Conservation (phyloP, 2,329 filamentous ascomycete species). For the Chaetomiaceae sp. region DNA sequence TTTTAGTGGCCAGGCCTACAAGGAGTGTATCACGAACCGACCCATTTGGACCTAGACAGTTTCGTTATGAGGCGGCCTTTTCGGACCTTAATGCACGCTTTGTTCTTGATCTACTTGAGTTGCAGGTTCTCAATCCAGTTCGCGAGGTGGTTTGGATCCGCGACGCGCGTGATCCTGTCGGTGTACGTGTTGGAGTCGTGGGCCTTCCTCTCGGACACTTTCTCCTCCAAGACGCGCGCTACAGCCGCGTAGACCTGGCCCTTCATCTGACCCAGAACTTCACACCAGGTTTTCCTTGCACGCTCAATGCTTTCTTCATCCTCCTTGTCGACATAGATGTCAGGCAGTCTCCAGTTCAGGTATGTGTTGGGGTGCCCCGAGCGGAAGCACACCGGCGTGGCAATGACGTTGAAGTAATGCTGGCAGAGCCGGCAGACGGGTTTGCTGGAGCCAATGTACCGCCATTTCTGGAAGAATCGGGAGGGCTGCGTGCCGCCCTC, state of each 20-base stretch:
- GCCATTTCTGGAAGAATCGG: constrained; percentile 30
- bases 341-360: constrained; percentile 32
- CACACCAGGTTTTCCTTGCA: constrained; percentile 17
- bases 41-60: no score
- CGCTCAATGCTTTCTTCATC: background rate
- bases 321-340: constrained; percentile 24
- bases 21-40: no score
- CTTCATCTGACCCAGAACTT: constrained; percentile 28
- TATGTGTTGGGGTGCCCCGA: constrained; percentile 34
- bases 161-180: background rate
- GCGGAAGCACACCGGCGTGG: constrained; percentile 27
- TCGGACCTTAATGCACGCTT: no score
- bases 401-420: constrained; percentile 32
- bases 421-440: constrained; percentile 35
- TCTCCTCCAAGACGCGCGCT: constrained; percentile 28
- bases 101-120: no score
- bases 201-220: constrained; percentile 24
- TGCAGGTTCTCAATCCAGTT: background rate
- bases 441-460: constrained; percentile 38
- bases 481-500: background rate
- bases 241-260: constrained; percentile 28
- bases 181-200: constrained; percentile 32
- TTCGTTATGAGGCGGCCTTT: no score
- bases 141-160: background rate
- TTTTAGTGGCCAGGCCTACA: no score